Evolutionary conservation across 2,329 filamentous ascomycete genomes (phyloP).

Genomic region (Cercospora zeina): DNA sequence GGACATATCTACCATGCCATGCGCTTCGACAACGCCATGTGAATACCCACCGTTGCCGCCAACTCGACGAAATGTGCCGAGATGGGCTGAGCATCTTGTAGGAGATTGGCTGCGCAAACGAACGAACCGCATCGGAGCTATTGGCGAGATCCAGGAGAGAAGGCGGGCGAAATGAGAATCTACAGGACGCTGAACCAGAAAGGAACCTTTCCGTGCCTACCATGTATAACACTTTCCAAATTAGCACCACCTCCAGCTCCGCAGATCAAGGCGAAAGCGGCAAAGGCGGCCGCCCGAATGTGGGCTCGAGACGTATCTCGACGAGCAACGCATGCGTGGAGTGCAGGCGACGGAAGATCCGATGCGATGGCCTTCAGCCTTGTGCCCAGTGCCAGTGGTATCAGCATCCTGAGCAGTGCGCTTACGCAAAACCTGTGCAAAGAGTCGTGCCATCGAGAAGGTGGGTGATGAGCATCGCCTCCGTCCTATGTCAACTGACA

Average conservation of each 20-base stretch:
- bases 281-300: conserved; percentile 39
- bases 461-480: conserved; percentile 50
- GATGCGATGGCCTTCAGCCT: conserved; percentile 78
- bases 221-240: conserved; percentile 52
- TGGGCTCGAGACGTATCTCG: conserved; percentile 48
- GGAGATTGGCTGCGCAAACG: conserved; percentile 1
- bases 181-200: neutral
- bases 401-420: conserved; percentile 73
- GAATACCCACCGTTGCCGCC: neutral
- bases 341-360: conserved; percentile 78
- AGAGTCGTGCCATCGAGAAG: conserved; percentile 75
- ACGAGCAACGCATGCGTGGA: conserved; percentile 68
- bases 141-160: conserved; percentile 9
- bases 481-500: neutral
- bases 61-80: neutral
- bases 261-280: conserved; percentile 40
- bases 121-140: neutral
- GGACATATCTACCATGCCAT: neutral
- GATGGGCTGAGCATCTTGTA: conserved; percentile 1
- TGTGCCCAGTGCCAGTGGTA: conserved; percentile 83
- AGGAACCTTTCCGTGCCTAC: conserved; percentile 37
- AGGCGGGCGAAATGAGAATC: neutral
- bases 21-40: neutral
- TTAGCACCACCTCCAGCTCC: conserved; percentile 37
- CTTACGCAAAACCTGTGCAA: conserved; percentile 78